These are phyloP conservation scores for Nakazawaea ambrosiae DNA, from an alignment of 805 yeast species.

Conservation along the genomic window DNA sequence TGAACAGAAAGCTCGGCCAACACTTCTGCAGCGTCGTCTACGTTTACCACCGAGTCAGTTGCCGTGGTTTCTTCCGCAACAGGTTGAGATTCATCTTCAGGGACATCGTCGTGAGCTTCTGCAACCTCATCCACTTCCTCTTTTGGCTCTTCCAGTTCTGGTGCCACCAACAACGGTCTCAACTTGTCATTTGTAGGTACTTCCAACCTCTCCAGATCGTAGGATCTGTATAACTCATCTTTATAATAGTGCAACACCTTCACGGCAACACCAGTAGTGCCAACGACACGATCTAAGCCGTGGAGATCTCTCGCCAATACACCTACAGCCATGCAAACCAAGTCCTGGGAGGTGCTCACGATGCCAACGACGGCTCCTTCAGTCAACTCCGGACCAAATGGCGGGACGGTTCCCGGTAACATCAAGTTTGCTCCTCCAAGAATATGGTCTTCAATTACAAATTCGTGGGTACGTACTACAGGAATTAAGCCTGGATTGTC, in stretches of 20 bases:
- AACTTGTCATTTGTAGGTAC: constrained; percentile 33
- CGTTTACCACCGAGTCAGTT: constrained; percentile 20
- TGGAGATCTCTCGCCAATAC: constrained; percentile 42
- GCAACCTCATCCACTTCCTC: constrained; percentile 6
- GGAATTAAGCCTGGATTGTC: constrained; percentile 61
- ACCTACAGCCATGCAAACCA: constrained; percentile 70
- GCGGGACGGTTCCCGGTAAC: constrained; percentile 64
- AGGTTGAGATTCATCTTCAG: constrained; percentile 4
- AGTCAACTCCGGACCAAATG: constrained; percentile 42
- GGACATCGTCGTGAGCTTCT: background rate
- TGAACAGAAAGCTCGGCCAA: constrained; percentile 39
- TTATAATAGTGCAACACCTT: constrained; percentile 57
- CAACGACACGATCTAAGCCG: constrained; percentile 39
- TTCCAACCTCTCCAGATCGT: constrained; percentile 36
- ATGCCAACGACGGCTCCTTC: constrained; percentile 66
- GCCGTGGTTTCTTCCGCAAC: constrained; percentile 7
- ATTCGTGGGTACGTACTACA: constrained; percentile 59
- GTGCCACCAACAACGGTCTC: constrained; percentile 8
- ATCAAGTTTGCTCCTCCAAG: constrained; percentile 75
- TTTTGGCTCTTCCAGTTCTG: constrained; percentile 10
- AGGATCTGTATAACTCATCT: constrained; percentile 54
- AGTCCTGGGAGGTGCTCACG: constrained; percentile 52
- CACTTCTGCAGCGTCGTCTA: constrained; percentile 20
- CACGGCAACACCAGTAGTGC: constrained; percentile 75
- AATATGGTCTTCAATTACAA: constrained; percentile 58